Base-by-base conservation (phyloP, 2,329 filamentous ascomycete genomes). In the Phialophora chinensis region DNA sequence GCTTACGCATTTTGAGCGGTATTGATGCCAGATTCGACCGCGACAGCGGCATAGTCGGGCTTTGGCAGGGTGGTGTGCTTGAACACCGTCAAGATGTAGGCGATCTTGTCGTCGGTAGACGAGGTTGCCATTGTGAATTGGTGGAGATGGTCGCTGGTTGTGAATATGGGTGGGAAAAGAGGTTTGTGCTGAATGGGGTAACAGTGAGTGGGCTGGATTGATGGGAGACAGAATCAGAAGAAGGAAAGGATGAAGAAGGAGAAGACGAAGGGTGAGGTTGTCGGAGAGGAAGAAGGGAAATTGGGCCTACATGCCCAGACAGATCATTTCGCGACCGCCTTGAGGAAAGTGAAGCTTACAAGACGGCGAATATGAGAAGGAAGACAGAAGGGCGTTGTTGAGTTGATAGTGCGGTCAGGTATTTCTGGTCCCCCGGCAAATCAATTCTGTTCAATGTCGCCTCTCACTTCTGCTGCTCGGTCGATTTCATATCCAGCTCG, bases 71-170 rank as follows among this genome's bases (percentile, higher is more conserved):
- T 52, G 23, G 20, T 27, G 25, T 52, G 49, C 23, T 52, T 52
- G 23, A 52, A 17, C 49, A 52, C 49, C 4, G 49, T 52, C 20
- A 52, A 20, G 20, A 52, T 23, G 49, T 27, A 52, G 20, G 49
- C 49, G 10, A 52, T 52, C 49, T 52, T 52, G 49, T 52, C 49
- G 11, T 52, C 49, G 14, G 49, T 25, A 52, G 49, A 14, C 12
- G 49, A 7, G 49, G 5, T 27, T 12, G 49, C 20, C 49, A 52
- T 52, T 17, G 10, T 52, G 49, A 17, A 27, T 23, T 52, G 23
- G 23, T 23, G 8, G 20, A 27, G 23, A 12, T 27, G 0, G 23
- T 52, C 27, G 20, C 25, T 52, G 20, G 4, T 25, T 14, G 49
- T 23, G 7, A 5, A 27, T 14, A 14, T 23, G 20, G 23, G 27